Evolutionary conservation across 164 flowering plant genomes (phyloP), one percentile per base, ranked within the genome.

Genomic region (Chloranthus sessilifolius): DNA sequence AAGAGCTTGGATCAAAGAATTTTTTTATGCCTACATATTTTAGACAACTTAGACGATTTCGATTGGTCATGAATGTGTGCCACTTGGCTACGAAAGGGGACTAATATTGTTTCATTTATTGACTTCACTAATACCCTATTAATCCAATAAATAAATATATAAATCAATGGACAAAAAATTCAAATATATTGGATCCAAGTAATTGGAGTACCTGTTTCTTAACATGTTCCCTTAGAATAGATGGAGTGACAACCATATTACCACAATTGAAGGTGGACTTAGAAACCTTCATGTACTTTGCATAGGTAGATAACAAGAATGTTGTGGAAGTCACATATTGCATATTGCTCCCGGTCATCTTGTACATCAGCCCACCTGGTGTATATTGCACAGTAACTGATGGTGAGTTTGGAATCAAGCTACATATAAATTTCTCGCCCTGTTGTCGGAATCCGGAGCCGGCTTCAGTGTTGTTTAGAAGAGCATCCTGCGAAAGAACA

Each of bases 261-360:
- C 71, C 77, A 60, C 74, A 73, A 5, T 21, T 58, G 17, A 73
- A 60, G 4, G 59, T 61, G 25, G 20, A 24, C 3, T 44, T 36
- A 5, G 71, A 30, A 4, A 29, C 2, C 20, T 56, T 63, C 20
- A 73, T 26, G 66, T 69, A 66, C 37, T 58, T 69, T 21, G 78
- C 72, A 48, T 70, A 70, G 39, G 67, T 43, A 1, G 59, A 27
- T 21, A 70, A 50, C 12, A 70, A 28, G 30, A 73, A 70, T 2
- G 72, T 47, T 2, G 64, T 20, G 20, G 72, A 44, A 2, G 78
- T 70, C 19, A 61, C 72, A 54, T 73, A 67, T 14, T 73, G 78
- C 59, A 70, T 41, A 49, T 73, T 73, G 45, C 60, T 58, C n/a
- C 51, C 74, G 22, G 30, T 28, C 57, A 54, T 29, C 48, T 66